phyloP scores from a whole-genome alignment of 208 protist genomes.

The Vickermania ingenoplastis region DNA sequence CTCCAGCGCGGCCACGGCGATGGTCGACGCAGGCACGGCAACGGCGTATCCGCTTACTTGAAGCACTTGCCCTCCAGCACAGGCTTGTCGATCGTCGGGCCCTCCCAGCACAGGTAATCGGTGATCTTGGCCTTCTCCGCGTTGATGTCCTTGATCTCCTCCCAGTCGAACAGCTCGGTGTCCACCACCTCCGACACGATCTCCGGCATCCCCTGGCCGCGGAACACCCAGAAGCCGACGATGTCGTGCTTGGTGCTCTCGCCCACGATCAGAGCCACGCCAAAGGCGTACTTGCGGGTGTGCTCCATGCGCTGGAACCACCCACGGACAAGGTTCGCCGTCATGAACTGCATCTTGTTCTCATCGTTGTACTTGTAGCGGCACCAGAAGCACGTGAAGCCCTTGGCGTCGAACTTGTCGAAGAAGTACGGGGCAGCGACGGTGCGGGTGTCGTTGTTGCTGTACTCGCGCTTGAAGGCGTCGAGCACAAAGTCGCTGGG shows the following conservation, averaged over 20 bases:
- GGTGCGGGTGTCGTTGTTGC: constrained; percentile 67
- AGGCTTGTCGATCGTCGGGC: constrained; percentile 57
- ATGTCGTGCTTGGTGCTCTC: constrained; percentile 68
- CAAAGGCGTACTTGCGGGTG: constrained; percentile 76
- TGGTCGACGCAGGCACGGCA: too few relatives aligned
- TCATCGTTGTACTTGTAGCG: constrained; percentile 80
- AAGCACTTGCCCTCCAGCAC: constrained; percentile 69
- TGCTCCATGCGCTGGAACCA: constrained; percentile 86
- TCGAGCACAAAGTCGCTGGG: constrained; percentile 62
- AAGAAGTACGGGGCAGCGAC: constrained; percentile 66
- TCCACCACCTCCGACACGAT: constrained; percentile 66
- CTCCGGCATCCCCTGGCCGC: constrained; percentile 72
- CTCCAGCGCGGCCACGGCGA: too few relatives aligned
- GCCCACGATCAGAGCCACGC: constrained; percentile 67
- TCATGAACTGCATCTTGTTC: constrained; percentile 81
- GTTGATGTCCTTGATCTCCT: constrained; percentile 57
- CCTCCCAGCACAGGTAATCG: constrained; percentile 79
- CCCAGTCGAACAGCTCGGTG: constrained; percentile 69
- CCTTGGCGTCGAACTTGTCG: constrained; percentile 42
- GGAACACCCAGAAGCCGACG: constrained; percentile 68
- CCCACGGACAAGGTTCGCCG: constrained; percentile 65
- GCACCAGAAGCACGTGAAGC: constrained; percentile 70
- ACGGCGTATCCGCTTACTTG: constrained; percentile 28
- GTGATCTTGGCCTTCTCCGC: constrained; percentile 62
- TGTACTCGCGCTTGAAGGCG: constrained; percentile 70